Conservation (phyloP, 306 rosid genomes). For the Malus sieversii region DNA sequence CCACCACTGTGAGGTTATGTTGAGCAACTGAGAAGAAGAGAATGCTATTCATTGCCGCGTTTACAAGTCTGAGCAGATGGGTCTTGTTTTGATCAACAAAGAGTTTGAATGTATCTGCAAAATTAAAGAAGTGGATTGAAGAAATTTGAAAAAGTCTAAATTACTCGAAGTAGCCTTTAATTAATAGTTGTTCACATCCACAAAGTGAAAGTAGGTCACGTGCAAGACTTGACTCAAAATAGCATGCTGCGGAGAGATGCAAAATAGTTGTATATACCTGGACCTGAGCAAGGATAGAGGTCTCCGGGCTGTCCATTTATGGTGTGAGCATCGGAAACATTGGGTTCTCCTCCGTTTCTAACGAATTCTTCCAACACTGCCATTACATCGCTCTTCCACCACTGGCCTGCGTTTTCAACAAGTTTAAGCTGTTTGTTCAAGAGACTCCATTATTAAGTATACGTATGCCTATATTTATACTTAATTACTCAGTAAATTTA, state of each 20-base stretch:
- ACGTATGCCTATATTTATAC: too few relatives aligned
- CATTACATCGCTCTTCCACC: constrained; percentile 52
- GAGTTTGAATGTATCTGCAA: constrained; percentile 42
- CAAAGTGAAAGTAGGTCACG: too few relatives aligned
- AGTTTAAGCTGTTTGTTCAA: too few relatives aligned
- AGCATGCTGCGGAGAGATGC: too few relatives aligned
- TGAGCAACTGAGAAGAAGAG: constrained; percentile 39
- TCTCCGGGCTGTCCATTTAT: constrained; percentile 72
- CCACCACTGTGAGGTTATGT: constrained; percentile 50
- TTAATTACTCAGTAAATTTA: too few relatives aligned
- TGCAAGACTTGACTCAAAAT: too few relatives aligned
- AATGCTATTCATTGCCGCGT: constrained; percentile 34
- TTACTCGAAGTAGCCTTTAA: too few relatives aligned
- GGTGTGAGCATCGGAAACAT: constrained; percentile 43
- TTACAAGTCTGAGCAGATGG: constrained; percentile 40
- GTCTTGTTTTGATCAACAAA: constrained; percentile 32
- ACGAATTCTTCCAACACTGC: constrained; percentile 16
- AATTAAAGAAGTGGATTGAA: not conserved
- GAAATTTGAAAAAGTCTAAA: not conserved
- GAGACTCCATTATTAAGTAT: too few relatives aligned
- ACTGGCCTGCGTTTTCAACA: constrained; percentile 26
- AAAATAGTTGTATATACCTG: constrained; percentile 11
- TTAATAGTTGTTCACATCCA: too few relatives aligned
- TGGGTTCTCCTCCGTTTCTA: constrained; percentile 30
- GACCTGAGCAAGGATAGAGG: constrained; percentile 40